Conservation (phyloP, 805 yeast genomes). For the Candida nitratophila region DNA sequence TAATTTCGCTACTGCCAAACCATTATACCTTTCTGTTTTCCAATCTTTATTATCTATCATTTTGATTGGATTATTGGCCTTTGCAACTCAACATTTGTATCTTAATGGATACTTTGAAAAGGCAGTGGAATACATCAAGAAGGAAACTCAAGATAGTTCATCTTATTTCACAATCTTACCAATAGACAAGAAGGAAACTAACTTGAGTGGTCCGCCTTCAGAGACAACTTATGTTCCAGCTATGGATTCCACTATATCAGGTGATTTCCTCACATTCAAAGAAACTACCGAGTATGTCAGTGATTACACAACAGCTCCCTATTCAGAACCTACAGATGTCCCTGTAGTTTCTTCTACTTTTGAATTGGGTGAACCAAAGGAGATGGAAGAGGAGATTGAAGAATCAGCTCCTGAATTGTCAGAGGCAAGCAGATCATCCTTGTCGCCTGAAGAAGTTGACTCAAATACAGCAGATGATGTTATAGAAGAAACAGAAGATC, state of each 20-base stretch:
- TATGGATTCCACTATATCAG: conserved; percentile 5
- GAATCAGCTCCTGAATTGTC: neutral
- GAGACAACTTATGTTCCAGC: conserved; percentile 13
- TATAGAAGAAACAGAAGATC: neutral
- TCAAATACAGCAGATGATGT: neutral
- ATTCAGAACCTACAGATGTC: no score
- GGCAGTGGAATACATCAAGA: conserved; percentile 14
- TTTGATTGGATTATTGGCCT: conserved; percentile 16
- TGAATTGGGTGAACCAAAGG: no score
- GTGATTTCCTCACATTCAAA: conserved; percentile 1
- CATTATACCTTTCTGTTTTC: conserved; percentile 22
- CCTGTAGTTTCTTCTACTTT: no score
- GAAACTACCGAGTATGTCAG: neutral
- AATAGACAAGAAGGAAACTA: conserved; percentile 16
- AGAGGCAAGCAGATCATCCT: no score
- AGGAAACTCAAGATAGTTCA: conserved; percentile 24
- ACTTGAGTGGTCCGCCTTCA: conserved; percentile 11
- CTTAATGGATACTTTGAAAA: conserved; percentile 21
- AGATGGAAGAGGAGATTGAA: neutral
- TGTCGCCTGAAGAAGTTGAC: no score
- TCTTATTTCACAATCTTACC: conserved; percentile 27
- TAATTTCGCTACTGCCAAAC: conserved; percentile 34
- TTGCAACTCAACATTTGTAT: conserved; percentile 21
- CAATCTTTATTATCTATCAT: conserved; percentile 19
- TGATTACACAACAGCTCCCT: no score